A percentile compares a stretch with the other conserved stretches of the same genome.
These are phyloP conservation scores for Cryptococcus jaspeensis DNA, from an alignment of 1,284 basidiomycete species.

Conservation along the genomic window DNA sequence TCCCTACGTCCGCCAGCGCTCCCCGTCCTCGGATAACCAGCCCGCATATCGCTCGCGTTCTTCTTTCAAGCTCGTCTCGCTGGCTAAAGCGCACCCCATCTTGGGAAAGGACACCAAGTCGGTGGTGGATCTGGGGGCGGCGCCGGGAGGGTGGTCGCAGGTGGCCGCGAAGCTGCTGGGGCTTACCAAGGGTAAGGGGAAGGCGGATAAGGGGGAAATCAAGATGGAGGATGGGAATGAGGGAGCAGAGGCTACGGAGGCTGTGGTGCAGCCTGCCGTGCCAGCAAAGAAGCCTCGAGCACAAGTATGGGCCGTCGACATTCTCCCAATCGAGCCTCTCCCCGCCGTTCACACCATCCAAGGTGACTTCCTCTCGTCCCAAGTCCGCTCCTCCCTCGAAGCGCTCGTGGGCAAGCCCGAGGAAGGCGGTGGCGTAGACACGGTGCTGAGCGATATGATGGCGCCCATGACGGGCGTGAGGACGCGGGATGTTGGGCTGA, in stretches of 20 bases:
- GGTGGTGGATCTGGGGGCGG: constrained; percentile 79
- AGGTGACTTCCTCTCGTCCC: constrained; percentile 69
- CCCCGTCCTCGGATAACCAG: constrained; percentile 15
- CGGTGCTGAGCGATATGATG: constrained; percentile 54
- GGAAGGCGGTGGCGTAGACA: constrained; percentile 36
- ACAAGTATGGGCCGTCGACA: constrained; percentile 69
- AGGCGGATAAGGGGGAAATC: not conserved
- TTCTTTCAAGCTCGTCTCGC: constrained; percentile 69
- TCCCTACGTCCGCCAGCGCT: constrained; percentile 43
- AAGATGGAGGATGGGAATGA: not conserved
- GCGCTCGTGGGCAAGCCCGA: not conserved
- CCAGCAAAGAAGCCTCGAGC: constrained; percentile 24
- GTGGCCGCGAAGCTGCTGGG: constrained; percentile 57
- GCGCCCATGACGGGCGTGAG: constrained; percentile 49
- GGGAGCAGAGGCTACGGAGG: not conserved
- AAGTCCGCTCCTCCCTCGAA: constrained; percentile 45
- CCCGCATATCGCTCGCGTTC: constrained; percentile 67
- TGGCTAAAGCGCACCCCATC: constrained; percentile 36
- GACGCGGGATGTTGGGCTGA: constrained; percentile 43
- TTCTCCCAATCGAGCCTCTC: constrained; percentile 66
- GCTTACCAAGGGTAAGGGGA: not conserved
- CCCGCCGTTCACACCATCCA: constrained; percentile 66
- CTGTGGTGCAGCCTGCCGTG: too few relatives aligned
- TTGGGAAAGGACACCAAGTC: constrained; percentile 53
- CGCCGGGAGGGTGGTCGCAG: constrained; percentile 86